These are phyloP conservation scores for Candida morakotiae DNA, from an alignment of 805 yeast species.

Conservation along the genomic window DNA sequence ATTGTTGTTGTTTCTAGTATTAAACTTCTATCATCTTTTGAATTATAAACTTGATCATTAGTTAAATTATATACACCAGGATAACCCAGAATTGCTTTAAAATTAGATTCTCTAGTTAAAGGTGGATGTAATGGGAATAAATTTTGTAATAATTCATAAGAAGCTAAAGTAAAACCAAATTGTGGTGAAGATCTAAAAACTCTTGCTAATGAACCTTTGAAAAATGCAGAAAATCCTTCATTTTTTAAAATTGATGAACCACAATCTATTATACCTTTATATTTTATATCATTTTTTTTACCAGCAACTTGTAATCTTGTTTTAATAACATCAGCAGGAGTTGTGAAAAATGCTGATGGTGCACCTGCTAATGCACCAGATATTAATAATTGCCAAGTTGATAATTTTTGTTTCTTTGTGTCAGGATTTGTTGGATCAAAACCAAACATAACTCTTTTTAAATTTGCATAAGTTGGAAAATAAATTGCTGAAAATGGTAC, in stretches of 20 bases:
- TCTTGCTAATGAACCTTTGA: conserved; percentile 96
- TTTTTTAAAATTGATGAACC: conserved; percentile 67
- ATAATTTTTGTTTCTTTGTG: conserved; percentile 54
- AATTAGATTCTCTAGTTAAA: conserved; percentile 38
- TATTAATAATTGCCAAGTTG: conserved; percentile 76
- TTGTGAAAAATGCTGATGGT: conserved; percentile 94
- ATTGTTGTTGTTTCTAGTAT: conserved; percentile 25
- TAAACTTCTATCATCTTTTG: conserved; percentile 32
- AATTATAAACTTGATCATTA: conserved; percentile 41
- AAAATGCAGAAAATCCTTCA: conserved; percentile 83
- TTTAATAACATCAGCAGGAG: conserved; percentile 96
- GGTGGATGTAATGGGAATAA: conserved; percentile 66
- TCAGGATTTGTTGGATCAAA: conserved; percentile 78
- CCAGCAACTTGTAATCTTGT: conserved; percentile 89
- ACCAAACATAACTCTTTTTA: conserved; percentile 75
- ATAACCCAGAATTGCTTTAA: conserved; percentile 41
- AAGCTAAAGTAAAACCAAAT: conserved; percentile 96
- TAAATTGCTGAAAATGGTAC: conserved; percentile 96
- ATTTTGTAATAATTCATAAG: conserved; percentile 85
- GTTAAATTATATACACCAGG: conserved; percentile 44
- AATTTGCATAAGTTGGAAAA: conserved; percentile 94
- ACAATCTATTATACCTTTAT: conserved; percentile 76
- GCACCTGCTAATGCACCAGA: conserved; percentile 97
- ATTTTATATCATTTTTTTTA: conserved; percentile 70
- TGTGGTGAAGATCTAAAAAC: conserved; percentile 95